phyloP scores from a whole-genome alignment of 2,329 filamentous ascomycete genomes.

The Pestalotiopsis fici region DNA sequence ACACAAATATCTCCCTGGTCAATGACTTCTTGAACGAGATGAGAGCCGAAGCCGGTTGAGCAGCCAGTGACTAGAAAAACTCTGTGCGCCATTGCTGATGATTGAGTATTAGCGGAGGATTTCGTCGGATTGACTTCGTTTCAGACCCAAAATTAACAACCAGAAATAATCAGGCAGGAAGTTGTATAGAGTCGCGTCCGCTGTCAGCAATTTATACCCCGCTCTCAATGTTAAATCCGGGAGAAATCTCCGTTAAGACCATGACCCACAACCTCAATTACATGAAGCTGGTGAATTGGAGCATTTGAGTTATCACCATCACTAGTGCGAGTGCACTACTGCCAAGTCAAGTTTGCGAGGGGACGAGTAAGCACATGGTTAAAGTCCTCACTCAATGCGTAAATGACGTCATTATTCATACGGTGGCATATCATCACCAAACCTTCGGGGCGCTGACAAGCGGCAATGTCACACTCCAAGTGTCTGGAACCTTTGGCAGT shows the following conservation, averaged over 20 bases:
- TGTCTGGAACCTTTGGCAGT: not conserved
- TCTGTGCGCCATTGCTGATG: not conserved
- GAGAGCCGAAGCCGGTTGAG: slow-evolving; percentile 43
- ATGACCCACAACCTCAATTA: not conserved
- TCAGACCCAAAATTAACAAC: not conserved
- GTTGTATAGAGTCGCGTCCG: not conserved
- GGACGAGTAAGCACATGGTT: not conserved
- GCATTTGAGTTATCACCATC: not conserved
- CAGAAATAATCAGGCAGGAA: not conserved
- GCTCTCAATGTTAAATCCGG: not conserved
- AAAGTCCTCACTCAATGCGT: not conserved
- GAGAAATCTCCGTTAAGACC: not conserved
- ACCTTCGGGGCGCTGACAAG: not conserved
- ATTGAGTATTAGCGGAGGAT: not conserved
- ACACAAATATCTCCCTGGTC: slow-evolving; percentile 40
- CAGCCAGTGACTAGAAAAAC: slow-evolving; percentile 43
- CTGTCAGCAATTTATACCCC: not conserved
- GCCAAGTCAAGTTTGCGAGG: not conserved
- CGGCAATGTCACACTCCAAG: not conserved
- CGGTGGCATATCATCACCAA: not conserved
- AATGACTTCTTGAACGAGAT: slow-evolving; percentile 37
- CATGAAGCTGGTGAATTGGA: not conserved
- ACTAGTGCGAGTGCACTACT: not conserved
- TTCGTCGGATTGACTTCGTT: no score
- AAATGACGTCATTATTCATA: not conserved